A percentile compares a stretch with the other conserved stretches of the same genome.
phyloP scores from a whole-genome alignment of 129 eudicot genomes.

The Flaveria brownii region DNA sequence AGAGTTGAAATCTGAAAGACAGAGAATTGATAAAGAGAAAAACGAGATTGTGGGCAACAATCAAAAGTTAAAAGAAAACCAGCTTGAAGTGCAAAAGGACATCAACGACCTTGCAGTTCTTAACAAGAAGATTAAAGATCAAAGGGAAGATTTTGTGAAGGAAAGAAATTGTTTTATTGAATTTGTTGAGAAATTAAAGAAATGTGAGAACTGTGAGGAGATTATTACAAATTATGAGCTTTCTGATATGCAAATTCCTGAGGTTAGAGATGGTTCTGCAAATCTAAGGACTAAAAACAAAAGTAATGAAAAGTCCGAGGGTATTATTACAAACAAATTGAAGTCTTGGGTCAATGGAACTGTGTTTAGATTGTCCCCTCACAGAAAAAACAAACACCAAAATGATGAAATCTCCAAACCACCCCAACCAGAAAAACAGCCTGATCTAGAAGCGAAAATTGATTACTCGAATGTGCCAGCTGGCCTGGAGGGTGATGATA shows the following conservation, averaged over 20 bases:
- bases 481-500: slow-evolving; percentile 26
- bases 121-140: slow-evolving; percentile 68
- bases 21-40: slow-evolving; percentile 53
- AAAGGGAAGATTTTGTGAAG: slow-evolving; percentile 54
- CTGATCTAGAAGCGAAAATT: slow-evolving; percentile 26
- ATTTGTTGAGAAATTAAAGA: slow-evolving; percentile 57
- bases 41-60: slow-evolving; percentile 51
- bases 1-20: slow-evolving; percentile 53
- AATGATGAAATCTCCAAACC: slow-evolving; percentile 37
- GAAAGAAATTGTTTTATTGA: slow-evolving; percentile 58
- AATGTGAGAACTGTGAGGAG: slow-evolving; percentile 69
- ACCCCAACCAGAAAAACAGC: slow-evolving; percentile 27
- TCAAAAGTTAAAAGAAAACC: slow-evolving; percentile 55
- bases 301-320: slow-evolving; percentile 35
- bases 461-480: slow-evolving; percentile 34
- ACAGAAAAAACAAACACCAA: slow-evolving; percentile 20
- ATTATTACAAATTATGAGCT: slow-evolving; percentile 39
- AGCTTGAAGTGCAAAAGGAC: slow-evolving; percentile 72
- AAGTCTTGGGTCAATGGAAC: slow-evolving; percentile 49
- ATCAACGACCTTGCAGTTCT: slow-evolving; percentile 62
- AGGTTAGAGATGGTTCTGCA: slow-evolving; percentile 38
- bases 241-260: slow-evolving; percentile 48
- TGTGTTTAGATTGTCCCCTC: slow-evolving; percentile 59
- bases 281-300: slow-evolving; percentile 35
- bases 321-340: slow-evolving; percentile 26